Evolutionary conservation across 2,329 filamentous ascomycete genomes (phyloP).

Genomic region (Aspergillus intermedius): DNA sequence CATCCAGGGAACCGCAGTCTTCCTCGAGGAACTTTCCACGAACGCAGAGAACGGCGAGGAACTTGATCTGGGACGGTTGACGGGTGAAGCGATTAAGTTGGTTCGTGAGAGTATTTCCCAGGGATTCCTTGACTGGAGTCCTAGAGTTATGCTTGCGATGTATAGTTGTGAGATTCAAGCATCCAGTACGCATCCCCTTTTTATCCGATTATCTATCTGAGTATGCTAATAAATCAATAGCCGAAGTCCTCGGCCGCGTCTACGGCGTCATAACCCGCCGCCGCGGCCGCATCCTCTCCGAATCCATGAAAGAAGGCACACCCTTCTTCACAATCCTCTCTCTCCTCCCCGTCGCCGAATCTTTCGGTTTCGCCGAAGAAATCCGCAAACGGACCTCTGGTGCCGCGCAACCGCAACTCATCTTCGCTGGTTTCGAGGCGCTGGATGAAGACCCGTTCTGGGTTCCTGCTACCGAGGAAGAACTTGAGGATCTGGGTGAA

Average conservation of each 20-base stretch:
- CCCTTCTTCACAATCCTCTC: constrained; percentile 94
- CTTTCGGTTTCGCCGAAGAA: constrained; percentile 92
- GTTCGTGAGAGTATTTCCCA: constrained; percentile 75
- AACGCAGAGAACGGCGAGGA: constrained; percentile 47
- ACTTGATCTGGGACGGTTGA: constrained; percentile 66
- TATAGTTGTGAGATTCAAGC: constrained; percentile 98
- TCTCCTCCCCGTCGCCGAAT: constrained; percentile 83
- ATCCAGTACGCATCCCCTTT: constrained; percentile 54
- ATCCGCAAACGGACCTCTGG: constrained; percentile 92
- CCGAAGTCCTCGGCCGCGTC: constrained; percentile 88
- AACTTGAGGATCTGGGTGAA: constrained; percentile 92
- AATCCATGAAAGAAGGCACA: constrained; percentile 88
- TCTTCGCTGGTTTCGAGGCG: constrained; percentile 88
- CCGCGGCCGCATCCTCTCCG: constrained; percentile 79
- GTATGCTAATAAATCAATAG: constrained; percentile 34
- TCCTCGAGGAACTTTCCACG: constrained; percentile 72
- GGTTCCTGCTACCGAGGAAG: constrained; percentile 94
- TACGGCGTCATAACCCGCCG: constrained; percentile 97
- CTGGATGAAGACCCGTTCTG: constrained; percentile 95
- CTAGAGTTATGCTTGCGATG: constrained; percentile 92
- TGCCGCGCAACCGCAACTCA: constrained; percentile 82
- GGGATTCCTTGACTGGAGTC: constrained; percentile 92
- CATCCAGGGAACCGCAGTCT: constrained; percentile 84
- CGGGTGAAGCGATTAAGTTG: constrained; percentile 86
- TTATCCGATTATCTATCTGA: not conserved